Evolutionary conservation across 805 yeast species (phyloP).

Genomic region (Kuraishia hungarica): DNA sequence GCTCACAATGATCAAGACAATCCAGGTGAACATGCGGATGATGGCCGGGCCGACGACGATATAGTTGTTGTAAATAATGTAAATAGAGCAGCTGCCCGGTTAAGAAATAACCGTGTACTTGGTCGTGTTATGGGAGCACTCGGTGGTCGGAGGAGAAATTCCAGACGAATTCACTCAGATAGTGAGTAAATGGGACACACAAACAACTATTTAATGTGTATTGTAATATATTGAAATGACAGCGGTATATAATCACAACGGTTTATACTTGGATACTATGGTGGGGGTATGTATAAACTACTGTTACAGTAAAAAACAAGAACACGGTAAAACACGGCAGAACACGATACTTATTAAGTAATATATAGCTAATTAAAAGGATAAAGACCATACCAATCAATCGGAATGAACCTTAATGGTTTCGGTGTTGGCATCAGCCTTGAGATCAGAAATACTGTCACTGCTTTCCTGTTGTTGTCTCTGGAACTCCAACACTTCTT

Average conservation of each 20-base stretch:
- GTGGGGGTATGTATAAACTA: too few relatives aligned
- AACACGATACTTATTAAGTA: too few relatives aligned
- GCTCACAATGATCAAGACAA: neutral
- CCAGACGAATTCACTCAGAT: neutral
- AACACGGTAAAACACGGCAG: too few relatives aligned
- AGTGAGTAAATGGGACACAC: neutral
- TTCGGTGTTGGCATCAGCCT: neutral
- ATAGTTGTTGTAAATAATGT: neutral
- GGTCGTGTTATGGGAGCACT: neutral
- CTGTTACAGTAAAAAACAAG: too few relatives aligned
- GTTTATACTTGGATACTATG: too few relatives aligned
- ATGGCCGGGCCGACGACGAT: neutral
- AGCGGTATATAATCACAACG: too few relatives aligned
- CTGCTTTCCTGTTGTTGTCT: neutral
- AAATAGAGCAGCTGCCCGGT: neutral
- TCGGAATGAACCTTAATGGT: neutral
- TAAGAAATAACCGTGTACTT: neutral
- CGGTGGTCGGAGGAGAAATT: neutral
- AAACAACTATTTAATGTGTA: too few relatives aligned
- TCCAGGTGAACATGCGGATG: neutral
- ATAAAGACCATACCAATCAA: neutral
- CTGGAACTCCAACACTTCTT: neutral
- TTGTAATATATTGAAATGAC: too few relatives aligned
- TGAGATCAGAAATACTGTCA: neutral
- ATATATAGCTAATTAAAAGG: too few relatives aligned